These are phyloP conservation scores for Saitoella complicata DNA, from an alignment of 805 yeast genomes.

Conservation along the genomic window DNA sequence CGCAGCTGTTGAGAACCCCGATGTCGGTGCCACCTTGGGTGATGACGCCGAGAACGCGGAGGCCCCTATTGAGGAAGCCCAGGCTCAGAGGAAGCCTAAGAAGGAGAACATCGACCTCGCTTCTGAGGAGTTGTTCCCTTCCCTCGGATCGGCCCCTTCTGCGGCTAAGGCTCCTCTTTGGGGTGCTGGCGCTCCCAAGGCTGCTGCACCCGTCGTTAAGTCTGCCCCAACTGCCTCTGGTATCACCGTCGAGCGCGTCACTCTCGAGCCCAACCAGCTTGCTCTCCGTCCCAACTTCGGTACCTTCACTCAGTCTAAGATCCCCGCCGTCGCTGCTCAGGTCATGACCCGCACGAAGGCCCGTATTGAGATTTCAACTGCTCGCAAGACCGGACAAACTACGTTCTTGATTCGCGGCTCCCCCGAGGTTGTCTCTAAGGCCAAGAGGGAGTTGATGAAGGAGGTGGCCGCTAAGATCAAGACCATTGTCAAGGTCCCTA, in stretches of 20 bases:
- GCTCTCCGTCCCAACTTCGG: slow-evolving; percentile 2
- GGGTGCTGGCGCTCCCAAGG: slow-evolving; percentile 19
- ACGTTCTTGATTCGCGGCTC: slow-evolving; percentile 71
- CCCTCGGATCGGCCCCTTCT: slow-evolving; percentile 14
- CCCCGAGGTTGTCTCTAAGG: slow-evolving; percentile 45
- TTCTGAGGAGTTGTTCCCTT: slow-evolving; percentile 19
- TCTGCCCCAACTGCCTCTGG: slow-evolving; percentile 15
- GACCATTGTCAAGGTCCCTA: slow-evolving; percentile 50
- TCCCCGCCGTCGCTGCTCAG: slow-evolving; percentile 3
- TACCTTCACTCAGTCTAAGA: background rate
- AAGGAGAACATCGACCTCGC: slow-evolving; percentile 14
- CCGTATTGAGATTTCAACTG: slow-evolving; percentile 67
- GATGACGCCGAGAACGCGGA: too few species aligned
- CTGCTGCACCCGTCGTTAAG: slow-evolving; percentile 44
- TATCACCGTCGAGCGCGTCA: background rate
- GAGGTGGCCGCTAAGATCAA: slow-evolving; percentile 39
- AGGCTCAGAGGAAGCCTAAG: background rate
- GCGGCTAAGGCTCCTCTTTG: slow-evolving; percentile 15
- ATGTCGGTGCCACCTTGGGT: too few species aligned
- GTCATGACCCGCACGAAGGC: slow-evolving; percentile 47
- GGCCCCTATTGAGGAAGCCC: background rate
- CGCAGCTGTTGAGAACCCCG: too few species aligned
- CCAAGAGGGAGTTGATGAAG: slow-evolving; percentile 59
- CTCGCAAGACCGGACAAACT: slow-evolving; percentile 58
- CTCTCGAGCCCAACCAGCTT: slow-evolving; percentile 11